Percentiles rank a stretch among this genome's conserved stretches.
These are phyloP conservation scores for Puccinia polysora DNA, from an alignment of 1,284 basidiomycete species.

Conservation along the genomic window DNA sequence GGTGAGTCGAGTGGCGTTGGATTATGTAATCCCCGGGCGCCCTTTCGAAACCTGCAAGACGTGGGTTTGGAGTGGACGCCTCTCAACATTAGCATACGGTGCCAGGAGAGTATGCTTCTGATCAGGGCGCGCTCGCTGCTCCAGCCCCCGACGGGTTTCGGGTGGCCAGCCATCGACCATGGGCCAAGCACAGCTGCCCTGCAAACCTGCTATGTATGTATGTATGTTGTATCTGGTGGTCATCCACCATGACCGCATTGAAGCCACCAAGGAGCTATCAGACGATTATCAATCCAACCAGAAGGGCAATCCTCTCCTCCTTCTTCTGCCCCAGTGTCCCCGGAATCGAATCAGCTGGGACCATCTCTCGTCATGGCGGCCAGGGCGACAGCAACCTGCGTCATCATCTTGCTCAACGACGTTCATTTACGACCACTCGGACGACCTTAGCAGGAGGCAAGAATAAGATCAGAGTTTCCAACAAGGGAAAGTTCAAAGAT, in stretches of 20 bases:
- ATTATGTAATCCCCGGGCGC: too few species aligned
- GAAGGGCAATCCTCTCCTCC: background rate
- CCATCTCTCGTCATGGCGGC: background rate
- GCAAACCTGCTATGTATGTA: too few species aligned
- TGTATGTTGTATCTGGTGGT: too few species aligned
- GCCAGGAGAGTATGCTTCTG: too few species aligned
- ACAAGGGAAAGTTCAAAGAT: slow-evolving; percentile 35
- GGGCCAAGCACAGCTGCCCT: too few species aligned
- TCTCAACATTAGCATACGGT: too few species aligned
- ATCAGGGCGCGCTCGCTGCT: too few species aligned
- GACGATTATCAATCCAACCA: background rate
- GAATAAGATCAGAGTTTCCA: slow-evolving; percentile 41
- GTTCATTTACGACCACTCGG: background rate
- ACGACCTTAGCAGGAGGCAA: background rate
- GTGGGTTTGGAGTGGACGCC: too few species aligned
- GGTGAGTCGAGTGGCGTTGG: too few species aligned
- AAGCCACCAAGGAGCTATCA: background rate
- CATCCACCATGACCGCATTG: background rate
- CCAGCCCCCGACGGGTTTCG: too few species aligned
- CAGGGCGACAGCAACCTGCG: background rate
- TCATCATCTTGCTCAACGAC: background rate
- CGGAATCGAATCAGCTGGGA: background rate
- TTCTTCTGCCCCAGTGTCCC: background rate
- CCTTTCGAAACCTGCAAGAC: too few species aligned
- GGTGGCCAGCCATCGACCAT: too few species aligned